These are phyloP conservation scores for Rhodamnia rubescens DNA, from an alignment of 345 rosid species.

Conservation along the genomic window DNA sequence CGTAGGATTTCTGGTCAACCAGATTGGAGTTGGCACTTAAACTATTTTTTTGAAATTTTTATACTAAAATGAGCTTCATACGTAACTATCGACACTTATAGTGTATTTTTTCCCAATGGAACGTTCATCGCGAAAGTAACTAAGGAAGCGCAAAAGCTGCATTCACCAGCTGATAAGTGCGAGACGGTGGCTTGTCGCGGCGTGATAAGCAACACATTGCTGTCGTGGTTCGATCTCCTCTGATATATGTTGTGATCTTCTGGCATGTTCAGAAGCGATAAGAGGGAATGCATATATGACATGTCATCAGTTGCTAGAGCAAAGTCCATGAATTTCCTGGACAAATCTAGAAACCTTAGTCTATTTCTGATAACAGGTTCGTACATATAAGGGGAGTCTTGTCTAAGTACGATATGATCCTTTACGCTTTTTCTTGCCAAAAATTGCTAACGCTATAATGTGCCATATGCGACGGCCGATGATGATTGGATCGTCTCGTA, in stretches of 20 bases:
- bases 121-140: no score
- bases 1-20: no score
- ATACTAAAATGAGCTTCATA: no score
- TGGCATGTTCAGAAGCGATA: background rate
- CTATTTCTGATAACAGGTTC: background rate
- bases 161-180: background rate
- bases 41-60: no score
- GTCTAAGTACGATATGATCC: background rate
- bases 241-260: background rate
- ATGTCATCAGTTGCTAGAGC: background rate
- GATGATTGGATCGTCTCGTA: no score
- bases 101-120: no score
- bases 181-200: background rate
- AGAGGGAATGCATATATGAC: background rate
- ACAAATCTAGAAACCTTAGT: background rate
- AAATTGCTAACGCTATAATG: no score
- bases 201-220: background rate
- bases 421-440: no score
- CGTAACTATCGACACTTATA: no score
- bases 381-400: background rate
- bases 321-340: background rate
- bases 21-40: no score
- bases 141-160: background rate
- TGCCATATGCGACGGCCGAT: no score
- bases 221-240: background rate